Base-by-base conservation (phyloP, 2,329 filamentous ascomycete species). In the Botrytis byssoidea region DNA sequence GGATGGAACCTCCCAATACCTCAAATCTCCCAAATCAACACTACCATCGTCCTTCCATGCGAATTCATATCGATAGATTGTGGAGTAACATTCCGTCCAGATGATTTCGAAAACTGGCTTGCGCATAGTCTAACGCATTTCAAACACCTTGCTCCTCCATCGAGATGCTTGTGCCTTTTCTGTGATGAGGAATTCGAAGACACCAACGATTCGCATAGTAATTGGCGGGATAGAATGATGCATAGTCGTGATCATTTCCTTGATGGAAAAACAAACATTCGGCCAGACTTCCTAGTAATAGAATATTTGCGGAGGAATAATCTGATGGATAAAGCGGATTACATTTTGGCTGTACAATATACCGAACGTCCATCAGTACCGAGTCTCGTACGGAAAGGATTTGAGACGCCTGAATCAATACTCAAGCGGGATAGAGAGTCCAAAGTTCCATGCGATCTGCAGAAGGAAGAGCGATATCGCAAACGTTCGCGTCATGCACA, bases 211-310 rank as follows among this genome's bases (percentile, higher is more conserved):
- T 73, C 72, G 2, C 12, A 32, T 18, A 16, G 16, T n/a, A 78
- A 73, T 59, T 81, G 78, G 78, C 46, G 42, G 0, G 29, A 75
- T 1, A 83, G 88, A 3, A 86, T 89, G 85, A 44, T 78, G 4
- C 88, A 90, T 75, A 86, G 89, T 68, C 82, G 80, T 0, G 72
- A 73, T 0, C 88, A 90, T 71, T 78, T 20, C 59, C 79, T 4
- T 81, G 80, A 74, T 0, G 72, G 77, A 9, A 77, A 73, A 12
- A 76, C 69, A 0, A 72, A 64, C 0, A 42, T 75, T 0, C 29
- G 83, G 2, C 83, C 82, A 4, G 86, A 88, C 72, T 84, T 83
- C 65, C 76, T 74, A 44, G 77, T 87, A 37, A 75, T 86, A 25
- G 74, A 83, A 10, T 83, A 87, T 76, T 59, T 86, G 69, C 46